These are phyloP conservation scores for Fusarium proliferatum DNA, from an alignment of 2,329 filamentous ascomycete species.

Conservation along the genomic window DNA sequence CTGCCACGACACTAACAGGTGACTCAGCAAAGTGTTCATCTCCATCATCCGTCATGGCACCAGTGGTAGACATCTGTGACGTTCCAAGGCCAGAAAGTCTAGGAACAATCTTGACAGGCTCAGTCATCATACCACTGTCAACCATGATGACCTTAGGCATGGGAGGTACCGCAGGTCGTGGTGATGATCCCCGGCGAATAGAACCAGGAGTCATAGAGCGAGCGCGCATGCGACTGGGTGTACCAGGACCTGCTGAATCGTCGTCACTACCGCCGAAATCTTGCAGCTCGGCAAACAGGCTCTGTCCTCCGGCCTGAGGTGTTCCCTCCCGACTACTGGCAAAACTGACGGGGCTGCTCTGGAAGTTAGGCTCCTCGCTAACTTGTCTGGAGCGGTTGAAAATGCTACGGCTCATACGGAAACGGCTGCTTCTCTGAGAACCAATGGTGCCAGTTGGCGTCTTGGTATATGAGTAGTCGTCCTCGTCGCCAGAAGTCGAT, in stretches of 20 bases:
- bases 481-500: conserved; percentile 85
- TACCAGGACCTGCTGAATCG: conserved; percentile 68
- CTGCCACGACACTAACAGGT: conserved; percentile 44
- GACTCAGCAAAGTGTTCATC: conserved; percentile 37
- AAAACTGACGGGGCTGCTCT: conserved; percentile 70
- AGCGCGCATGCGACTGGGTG: conserved; percentile 63
- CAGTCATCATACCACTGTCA: conserved; percentile 70
- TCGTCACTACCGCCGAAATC: conserved; percentile 82
- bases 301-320: conserved; percentile 70
- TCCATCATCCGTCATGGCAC: conserved; percentile 20
- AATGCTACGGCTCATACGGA: conserved; percentile 75
- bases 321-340: conserved; percentile 62
- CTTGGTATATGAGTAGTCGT: conserved; percentile 64
- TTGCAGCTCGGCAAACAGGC: conserved; percentile 89
- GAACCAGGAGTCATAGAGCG: conserved; percentile 63
- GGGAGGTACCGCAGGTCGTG: conserved; percentile 61
- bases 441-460: conserved; percentile 71
- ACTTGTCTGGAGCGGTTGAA: conserved; percentile 67
- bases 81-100: conserved; percentile 21
- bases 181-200: conserved; percentile 56
- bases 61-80: conserved; percentile 9
- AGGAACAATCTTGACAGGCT: conserved; percentile 59
- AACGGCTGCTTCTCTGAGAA: conserved; percentile 73
- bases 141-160: conserved; percentile 67
- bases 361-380: conserved; percentile 68